Evolutionary conservation across 441 rosid species (phyloP).

Genomic region (Lepidium campestre): DNA sequence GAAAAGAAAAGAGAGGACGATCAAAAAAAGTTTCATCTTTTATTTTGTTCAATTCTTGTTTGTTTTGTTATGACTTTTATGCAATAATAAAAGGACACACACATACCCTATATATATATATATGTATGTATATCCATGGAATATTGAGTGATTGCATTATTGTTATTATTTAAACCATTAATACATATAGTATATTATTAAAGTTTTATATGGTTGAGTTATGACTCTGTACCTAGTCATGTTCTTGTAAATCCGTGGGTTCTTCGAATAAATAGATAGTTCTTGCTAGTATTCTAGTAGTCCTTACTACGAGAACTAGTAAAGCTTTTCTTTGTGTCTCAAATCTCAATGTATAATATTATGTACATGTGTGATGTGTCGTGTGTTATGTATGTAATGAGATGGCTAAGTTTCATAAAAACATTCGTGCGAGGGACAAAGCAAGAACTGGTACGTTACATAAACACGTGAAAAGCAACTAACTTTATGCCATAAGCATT

Average conservation of each 20-base stretch:
- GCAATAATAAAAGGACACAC: neutral
- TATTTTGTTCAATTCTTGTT: neutral
- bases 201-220: too few relatives aligned
- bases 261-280: neutral
- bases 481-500: neutral
- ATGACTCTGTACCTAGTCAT: too few relatives aligned
- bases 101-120: too few relatives aligned
- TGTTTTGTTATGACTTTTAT: neutral
- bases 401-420: too few relatives aligned
- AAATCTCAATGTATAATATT: neutral
- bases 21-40: conserved; percentile 26
- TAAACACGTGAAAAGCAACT: conserved; percentile 22
- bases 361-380: neutral
- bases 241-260: too few relatives aligned
- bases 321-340: neutral
- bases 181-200: too few relatives aligned
- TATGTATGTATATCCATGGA: neutral
- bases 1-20: conserved; percentile 28
- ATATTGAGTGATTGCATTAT: neutral
- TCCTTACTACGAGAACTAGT: neutral
- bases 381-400: too few relatives aligned
- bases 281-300: neutral
- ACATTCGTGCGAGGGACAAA: conserved; percentile 2
- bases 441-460: conserved; percentile 1
- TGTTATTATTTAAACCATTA: neutral